These are phyloP conservation scores for Vitellaria paradoxa DNA, from an alignment of 179 eudicot species.

Conservation along the genomic window DNA sequence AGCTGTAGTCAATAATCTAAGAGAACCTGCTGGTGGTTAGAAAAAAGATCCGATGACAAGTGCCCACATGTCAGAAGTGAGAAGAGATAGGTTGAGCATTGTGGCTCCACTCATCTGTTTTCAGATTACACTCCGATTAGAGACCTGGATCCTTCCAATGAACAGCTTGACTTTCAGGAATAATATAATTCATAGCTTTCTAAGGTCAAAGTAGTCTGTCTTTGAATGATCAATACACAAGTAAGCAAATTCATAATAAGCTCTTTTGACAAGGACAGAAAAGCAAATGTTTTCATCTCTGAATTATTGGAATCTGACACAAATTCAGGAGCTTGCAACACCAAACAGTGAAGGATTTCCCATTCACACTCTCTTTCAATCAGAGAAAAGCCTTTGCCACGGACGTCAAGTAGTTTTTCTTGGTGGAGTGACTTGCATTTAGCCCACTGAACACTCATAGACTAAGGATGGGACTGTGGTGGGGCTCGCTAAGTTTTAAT, in stretches of 20 bases:
- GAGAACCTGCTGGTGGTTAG: no score
- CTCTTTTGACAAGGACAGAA: neutral
- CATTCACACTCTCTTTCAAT: neutral
- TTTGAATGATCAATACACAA: neutral
- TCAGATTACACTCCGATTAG: neutral
- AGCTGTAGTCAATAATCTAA: no score
- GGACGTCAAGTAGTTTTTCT: no score
- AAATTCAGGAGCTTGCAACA: neutral
- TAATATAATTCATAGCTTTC: neutral
- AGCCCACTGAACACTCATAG: no score
- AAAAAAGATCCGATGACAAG: no score
- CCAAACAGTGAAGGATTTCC: neutral
- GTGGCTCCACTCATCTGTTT: constrained; percentile 36
- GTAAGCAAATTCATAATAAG: neutral
- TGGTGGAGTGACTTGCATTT: no score
- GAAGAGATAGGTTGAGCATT: no score
- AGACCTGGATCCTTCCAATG: constrained; percentile 2
- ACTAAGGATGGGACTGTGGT: no score
- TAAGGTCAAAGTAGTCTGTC: neutral
- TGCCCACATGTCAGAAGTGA: no score
- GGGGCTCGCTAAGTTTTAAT: no score
- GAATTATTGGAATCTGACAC: neutral
- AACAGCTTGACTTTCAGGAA: neutral
- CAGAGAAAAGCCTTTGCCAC: neutral
- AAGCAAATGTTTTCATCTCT: neutral